Evolutionary conservation across 2,329 filamentous ascomycete species (phyloP), one percentile per base, ranked within the genome.

Genomic region (Colletotrichum echinochloae): DNA sequence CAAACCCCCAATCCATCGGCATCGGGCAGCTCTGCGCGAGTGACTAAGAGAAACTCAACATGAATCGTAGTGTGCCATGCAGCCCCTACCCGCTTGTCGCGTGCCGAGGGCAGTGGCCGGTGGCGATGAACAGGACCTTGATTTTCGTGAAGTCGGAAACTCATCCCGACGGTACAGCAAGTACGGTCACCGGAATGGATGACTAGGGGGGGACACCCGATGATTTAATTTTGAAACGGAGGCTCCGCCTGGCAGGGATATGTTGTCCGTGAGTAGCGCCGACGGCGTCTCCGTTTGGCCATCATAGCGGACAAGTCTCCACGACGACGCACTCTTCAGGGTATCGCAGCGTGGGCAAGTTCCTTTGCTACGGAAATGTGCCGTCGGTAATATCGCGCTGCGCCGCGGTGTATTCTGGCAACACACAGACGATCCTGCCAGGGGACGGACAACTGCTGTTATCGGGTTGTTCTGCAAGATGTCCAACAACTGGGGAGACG

Each of bases 251-350:
- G 18, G n/a, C 64, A 54, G 20, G 68, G 68, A 62, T 63, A 12
- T 39, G 52, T 63, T 55, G 37, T 39, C 68, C 59, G 64, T 64
- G 57, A 70, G 68, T 70, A 52, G 66, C 48, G 64, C 51, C 55
- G 46, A 48, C 46, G 64, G 57, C 44, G 30, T 35, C 59, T 63
- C 64, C 64, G 64, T 64, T 62, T 67, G 41, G 26, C 30, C 33
- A 33, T 33, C 23, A 37, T 5, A 28, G 57, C 44, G 30, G 57
- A 44, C 20, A 60, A 37, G 57, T 33, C 41, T 60, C 46, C 57
- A 48, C 57, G 44, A 26, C n/a, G n/a, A 35, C 44, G 59, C 7
- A 37, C 26, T 35, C 18, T 18, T 35, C 33, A 55, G 33, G 33
- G 20, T 28, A 20, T n/a, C 49, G n/a, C 30, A 28, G 16, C 11